Evolutionary conservation across 306 rosid genomes (phyloP), one percentile per base, ranked within the genome.

Genomic region (Elaeagnus macrophylla): DNA sequence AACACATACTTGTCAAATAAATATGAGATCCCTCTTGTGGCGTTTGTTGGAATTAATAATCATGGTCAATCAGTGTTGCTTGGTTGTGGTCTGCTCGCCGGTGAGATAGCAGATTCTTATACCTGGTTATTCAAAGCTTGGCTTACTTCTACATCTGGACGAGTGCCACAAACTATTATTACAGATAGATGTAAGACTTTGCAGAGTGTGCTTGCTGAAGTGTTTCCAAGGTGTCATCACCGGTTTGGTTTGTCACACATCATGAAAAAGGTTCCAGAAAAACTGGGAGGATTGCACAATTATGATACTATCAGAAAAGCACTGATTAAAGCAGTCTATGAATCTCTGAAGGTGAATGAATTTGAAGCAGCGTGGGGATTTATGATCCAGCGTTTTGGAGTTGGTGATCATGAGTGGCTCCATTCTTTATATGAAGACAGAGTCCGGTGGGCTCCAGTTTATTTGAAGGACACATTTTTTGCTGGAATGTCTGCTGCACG

Each of bases 291-390:
- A 64, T 64, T 82, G 71, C 70, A 45, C 52, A 83, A 90, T 62
- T 86, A 83, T 56, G 95, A 90, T 80, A 84, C 86, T 44, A 78
- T 86, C 57, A 78, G 81, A 67, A 90, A 86, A 75, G 64, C 88
- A 12, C 54, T 90, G 57, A 56, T 53, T 54, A 83, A 84, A 79
- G 83, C 86, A 54, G 80, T 86, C 67, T 83, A 83, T 68, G 95
- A 90, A 64, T 70, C 94, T 46, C 66, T 86, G 66, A 90, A 90
- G 76, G 91, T 90, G 63, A 81, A 67, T 41, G 95, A 90, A 70
- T 90, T 90, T 62, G 97, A 90, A 76, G 79, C 88, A 40, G 88
- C 91, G 45, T 90, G 97, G 97, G 76, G 80, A 41, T 78, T 76
- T 59, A 81, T 90, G 86, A 68, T 86, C 70, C 95, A 81, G 65